phyloP scores from a whole-genome alignment of 306 rosid genomes.

The Vigna angularis region DNA sequence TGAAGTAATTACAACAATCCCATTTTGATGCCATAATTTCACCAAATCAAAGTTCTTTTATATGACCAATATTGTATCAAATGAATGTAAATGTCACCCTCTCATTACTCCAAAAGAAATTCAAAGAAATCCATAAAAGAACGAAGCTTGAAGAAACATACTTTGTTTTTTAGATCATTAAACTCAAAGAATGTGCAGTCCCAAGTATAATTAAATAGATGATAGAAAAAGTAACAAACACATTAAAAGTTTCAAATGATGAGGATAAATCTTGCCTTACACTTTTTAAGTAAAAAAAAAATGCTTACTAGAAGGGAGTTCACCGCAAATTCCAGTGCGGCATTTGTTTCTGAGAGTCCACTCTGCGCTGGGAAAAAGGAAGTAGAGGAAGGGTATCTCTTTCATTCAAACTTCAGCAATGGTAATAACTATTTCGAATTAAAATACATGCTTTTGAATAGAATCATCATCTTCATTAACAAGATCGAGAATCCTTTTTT shows the following conservation, averaged over 20 bases:
- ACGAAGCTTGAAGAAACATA: too few species aligned
- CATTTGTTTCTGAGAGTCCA: slow-evolving; percentile 93
- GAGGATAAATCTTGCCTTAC: slow-evolving; percentile 22
- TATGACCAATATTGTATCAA: too few species aligned
- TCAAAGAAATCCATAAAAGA: too few species aligned
- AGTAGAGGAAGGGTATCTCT: slow-evolving; percentile 23
- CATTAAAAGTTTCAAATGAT: slow-evolving; percentile 7
- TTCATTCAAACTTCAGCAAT: slow-evolving; percentile 18
- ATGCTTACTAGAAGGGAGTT: slow-evolving; percentile 75
- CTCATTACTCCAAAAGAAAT: too few species aligned
- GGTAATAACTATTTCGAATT: neutral
- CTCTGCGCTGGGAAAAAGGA: slow-evolving; percentile 55
- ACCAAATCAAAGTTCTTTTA: slow-evolving; percentile 31
- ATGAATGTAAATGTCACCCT: too few species aligned
- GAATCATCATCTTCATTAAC: too few species aligned
- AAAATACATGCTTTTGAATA: too few species aligned
- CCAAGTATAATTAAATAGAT: slow-evolving; percentile 1
- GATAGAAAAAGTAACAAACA: slow-evolving; percentile 7
- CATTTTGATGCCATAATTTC: slow-evolving; percentile 51
- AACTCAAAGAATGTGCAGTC: too few species aligned
- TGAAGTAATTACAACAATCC: slow-evolving; percentile 17
- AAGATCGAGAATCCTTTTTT: too few species aligned
- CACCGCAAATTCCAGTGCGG: slow-evolving; percentile 91
- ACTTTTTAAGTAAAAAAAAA: neutral
- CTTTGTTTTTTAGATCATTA: too few species aligned